These are phyloP conservation scores for Atkinsonella texensis DNA, from an alignment of 2,329 filamentous ascomycete species.

Conservation along the genomic window DNA sequence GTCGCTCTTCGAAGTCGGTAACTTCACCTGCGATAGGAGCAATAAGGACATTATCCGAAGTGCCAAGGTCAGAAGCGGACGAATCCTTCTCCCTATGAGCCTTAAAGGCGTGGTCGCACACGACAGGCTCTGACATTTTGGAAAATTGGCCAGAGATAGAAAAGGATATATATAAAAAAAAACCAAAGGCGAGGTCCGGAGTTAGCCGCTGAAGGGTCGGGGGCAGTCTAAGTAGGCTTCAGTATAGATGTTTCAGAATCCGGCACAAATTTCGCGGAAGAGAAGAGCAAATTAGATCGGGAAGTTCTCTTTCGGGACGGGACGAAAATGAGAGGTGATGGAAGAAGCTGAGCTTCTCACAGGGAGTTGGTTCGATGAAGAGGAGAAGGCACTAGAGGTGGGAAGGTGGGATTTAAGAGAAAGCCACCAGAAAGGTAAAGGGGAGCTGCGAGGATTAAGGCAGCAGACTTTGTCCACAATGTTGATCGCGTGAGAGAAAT, in stretches of 20 bases:
- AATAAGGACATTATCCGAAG: slow-evolving; percentile 16
- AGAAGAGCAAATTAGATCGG: background rate
- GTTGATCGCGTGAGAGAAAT: background rate
- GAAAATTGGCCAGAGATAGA: background rate
- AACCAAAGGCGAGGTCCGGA: background rate
- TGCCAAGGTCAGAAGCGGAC: slow-evolving; percentile 5
- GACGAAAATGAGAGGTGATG: background rate
- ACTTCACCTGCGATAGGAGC: slow-evolving; percentile 18
- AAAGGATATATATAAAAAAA: background rate
- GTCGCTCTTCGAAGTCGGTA: slow-evolving; percentile 26
- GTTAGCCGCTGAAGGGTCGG: background rate
- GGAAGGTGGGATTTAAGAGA: slow-evolving; percentile 1
- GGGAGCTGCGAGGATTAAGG: background rate
- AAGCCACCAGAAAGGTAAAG: background rate
- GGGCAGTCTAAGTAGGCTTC: background rate
- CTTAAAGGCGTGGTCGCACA: slow-evolving; percentile 5
- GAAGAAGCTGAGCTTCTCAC: background rate
- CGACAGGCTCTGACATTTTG: slow-evolving; percentile 6
- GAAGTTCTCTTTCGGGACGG: background rate
- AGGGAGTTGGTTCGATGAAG: background rate
- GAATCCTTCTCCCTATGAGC: slow-evolving; percentile 4
- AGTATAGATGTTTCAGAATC: background rate
- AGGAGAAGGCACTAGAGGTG: background rate
- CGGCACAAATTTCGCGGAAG: background rate
- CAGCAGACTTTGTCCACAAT: background rate